Conservation (phyloP, 73 alveolate species). For the Tetrahymena borealis region DNA sequence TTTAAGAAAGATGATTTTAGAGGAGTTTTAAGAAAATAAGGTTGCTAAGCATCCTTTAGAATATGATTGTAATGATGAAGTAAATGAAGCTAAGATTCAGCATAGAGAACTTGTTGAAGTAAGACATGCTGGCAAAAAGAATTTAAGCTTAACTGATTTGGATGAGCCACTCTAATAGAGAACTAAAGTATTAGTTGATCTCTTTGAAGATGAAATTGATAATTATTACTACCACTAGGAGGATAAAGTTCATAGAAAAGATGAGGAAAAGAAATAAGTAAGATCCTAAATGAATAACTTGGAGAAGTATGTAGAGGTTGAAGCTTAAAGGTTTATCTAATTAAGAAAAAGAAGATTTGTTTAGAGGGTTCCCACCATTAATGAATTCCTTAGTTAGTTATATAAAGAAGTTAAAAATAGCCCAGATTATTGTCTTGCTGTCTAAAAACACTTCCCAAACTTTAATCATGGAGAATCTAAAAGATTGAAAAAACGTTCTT, state of each 20-base stretch:
- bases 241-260: constrained; percentile 36
- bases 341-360: constrained; percentile 57
- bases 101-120: constrained; percentile 5
- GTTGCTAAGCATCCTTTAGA: constrained; percentile 90
- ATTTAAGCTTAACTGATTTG: constrained; percentile 31
- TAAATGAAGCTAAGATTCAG: constrained; percentile 55
- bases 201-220: constrained; percentile 48
- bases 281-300: constrained; percentile 34
- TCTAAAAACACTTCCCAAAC: constrained; percentile 11
- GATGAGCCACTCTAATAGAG: constrained; percentile 47
- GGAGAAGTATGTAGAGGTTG: constrained; percentile 44
- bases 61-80: constrained; percentile 90
- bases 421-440: constrained; percentile 7
- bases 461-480: constrained; percentile 29
- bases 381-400: constrained; percentile 11
- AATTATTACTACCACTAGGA: constrained; percentile 21
- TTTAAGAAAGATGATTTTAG: constrained; percentile 77
- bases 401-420: not conserved
- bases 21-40: constrained; percentile 85
- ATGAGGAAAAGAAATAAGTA: constrained; percentile 22
- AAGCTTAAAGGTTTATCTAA: constrained; percentile 57
- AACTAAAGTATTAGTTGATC: constrained; percentile 37
- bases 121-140: constrained; percentile 50
- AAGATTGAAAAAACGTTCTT: constrained; percentile 46
- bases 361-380: constrained; percentile 23